Evolutionary conservation across 1,284 basidiomycete genomes (phyloP), one percentile per base, ranked within the genome.

Genomic region (Cronartium ribicola): DNA sequence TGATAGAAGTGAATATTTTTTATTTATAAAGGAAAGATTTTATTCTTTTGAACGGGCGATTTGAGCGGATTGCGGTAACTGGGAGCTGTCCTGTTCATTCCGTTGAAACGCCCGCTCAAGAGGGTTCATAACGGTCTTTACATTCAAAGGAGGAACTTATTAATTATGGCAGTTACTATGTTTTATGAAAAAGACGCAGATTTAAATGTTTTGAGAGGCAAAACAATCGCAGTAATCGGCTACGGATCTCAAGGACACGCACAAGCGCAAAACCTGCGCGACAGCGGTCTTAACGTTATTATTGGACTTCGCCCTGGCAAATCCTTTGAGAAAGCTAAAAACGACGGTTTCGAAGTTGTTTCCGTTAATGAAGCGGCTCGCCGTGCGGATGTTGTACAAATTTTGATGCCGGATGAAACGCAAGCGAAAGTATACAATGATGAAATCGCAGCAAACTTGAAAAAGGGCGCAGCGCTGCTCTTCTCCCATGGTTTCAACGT

Each of bases 401-500:
- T 98, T 87, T 86, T 99, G 75, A 89, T 99, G 79, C 98, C 94
- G 70, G 96, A 99, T 82, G 96, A 96, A 67, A 95, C 95, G 41
- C 96, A 98, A 85, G 94, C 92, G 41, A 87, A 90, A 82, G 97
- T 94, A 48, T 99, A 95, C 95, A n/a, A 22, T 17, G 85, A 89
- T 64, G 85, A 87, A 76, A 81, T 99, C 80, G 89, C 88, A 60
- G 93, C 94, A 76, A 81, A 80, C 76, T 93, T 98, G 85, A 97
- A 92, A 84, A 94, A 95, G 87, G 94, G 92, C 84, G 98, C 98
- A 88, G 98, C 96, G 36, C 89, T 99, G 78, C 98, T 98, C 89
- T 99, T 98, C 86, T 93, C 94, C 7, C 96, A 99, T 84, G 96
- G 96, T 81, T 99, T 99, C 89, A 98, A 94, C 78, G 88, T 98